Conservation (phyloP, 805 yeast genomes). For the Wickerhamomyces subpelliculosus region DNA sequence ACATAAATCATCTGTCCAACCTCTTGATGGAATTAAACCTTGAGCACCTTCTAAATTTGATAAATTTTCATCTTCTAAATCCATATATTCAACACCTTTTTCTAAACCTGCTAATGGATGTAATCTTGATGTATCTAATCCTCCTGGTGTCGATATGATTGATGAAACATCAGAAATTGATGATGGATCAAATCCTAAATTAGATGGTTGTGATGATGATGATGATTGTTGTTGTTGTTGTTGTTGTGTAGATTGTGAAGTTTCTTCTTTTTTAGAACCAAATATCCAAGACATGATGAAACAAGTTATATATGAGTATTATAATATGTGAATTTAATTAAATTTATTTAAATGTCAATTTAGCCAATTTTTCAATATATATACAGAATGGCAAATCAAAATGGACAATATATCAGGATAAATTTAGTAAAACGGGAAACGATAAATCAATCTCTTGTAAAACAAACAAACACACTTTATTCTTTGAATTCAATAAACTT, state of each 20-base stretch:
- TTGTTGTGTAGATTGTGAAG: conserved; percentile 1
- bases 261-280: conserved; percentile 15
- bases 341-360: too few relatives aligned
- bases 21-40: conserved; percentile 91
- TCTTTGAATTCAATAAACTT: too few relatives aligned
- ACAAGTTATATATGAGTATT: too few relatives aligned
- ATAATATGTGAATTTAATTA: too few relatives aligned
- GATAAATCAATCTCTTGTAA: too few relatives aligned
- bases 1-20: conserved; percentile 95
- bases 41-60: conserved; percentile 79
- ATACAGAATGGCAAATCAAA: too few relatives aligned
- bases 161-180: conserved; percentile 57
- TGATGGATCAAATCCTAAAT: conserved; percentile 56
- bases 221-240: conserved; percentile 16
- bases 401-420: too few relatives aligned
- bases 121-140: conserved; percentile 61
- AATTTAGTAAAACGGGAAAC: too few relatives aligned
- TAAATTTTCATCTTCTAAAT: conserved; percentile 78
- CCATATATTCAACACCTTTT: conserved; percentile 82
- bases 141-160: conserved; percentile 53
- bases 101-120: conserved; percentile 94
- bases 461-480: too few relatives aligned
- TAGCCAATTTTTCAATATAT: too few relatives aligned
- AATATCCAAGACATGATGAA: conserved; percentile 25
- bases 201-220: conserved; percentile 13